Evolutionary conservation across 2,329 filamentous ascomycete species (phyloP), one percentile per base, ranked within the genome.

Genomic region (Kalmusia sp.): DNA sequence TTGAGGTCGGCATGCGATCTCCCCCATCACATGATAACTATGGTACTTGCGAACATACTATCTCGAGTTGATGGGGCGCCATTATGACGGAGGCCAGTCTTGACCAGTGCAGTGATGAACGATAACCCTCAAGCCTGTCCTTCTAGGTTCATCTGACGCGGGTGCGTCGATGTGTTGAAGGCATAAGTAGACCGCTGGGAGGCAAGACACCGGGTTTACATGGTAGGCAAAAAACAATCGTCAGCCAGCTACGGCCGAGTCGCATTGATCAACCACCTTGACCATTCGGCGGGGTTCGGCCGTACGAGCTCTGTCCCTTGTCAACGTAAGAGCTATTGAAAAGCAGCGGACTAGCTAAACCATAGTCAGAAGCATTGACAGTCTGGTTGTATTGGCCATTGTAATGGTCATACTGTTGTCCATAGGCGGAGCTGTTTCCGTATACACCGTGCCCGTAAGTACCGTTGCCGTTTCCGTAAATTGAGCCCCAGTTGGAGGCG

Each of bases 321-420:
- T 69, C 63, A 27, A 65, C 55, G 47, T 72, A 79, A 4, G 73
- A 71, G 53, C 73, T 73, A 24, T 64, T 75, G 55, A 78, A 80
- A 5, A 79, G 63, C 27, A 79, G 48, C 7, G 76, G 75, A 53
- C 74, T 78, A 6, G 68, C 69, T 61, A 77, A 69, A 37, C 65
- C 70, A 25, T 61, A 37, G 22, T 69, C 67, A 33, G 62, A 54
- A 2, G 51, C 45, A 21, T 56, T 50, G 30, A 57, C 61, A 12
- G 58, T 57, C 30, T 61, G 62, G 38, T 64, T 54, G 21, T 53
- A 60, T 24, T 37, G 44, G 38, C 62, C 63, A 35, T 64, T 56
- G 40, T 35, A 15, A 25, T 58, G 38, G 45, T 55, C 17, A 44
- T 55, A 31, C 52, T 61, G 34, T 49, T 63, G 44, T 3, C 48